phyloP scores from a whole-genome alignment of 805 yeast genomes.

The Jamesozyma piceae region DNA sequence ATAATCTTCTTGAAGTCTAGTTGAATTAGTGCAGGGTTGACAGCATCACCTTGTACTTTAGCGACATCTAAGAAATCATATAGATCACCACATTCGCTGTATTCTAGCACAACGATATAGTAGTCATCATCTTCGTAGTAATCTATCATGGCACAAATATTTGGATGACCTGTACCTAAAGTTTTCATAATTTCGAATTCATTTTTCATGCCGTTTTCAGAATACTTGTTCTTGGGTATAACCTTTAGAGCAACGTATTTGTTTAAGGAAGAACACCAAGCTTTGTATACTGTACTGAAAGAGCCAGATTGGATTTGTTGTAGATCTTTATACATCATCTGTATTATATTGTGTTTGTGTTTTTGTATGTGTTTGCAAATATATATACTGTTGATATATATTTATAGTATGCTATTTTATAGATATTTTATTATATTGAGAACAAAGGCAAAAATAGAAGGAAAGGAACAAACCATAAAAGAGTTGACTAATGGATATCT shows the following conservation, averaged over 20 bases:
- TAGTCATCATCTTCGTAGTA: slow-evolving; percentile 45
- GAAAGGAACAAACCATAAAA: not conserved
- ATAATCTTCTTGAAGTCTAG: slow-evolving; percentile 33
- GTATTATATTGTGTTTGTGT: not conserved
- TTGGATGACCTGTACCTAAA: slow-evolving; percentile 36
- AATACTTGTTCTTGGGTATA: slow-evolving; percentile 16
- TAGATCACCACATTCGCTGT: slow-evolving; percentile 56
- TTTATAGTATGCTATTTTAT: too few species aligned
- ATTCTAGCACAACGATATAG: slow-evolving; percentile 54
- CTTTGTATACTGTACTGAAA: slow-evolving; percentile 28
- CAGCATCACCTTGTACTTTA: slow-evolving; percentile 10
- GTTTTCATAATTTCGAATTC: slow-evolving; percentile 31
- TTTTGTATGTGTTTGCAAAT: too few species aligned
- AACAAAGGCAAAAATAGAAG: too few species aligned
- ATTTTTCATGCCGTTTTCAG: slow-evolving; percentile 11
- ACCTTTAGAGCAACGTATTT: slow-evolving; percentile 26
- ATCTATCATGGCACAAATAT: slow-evolving; percentile 51
- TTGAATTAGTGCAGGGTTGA: slow-evolving; percentile 9
- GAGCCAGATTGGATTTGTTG: slow-evolving; percentile 26
- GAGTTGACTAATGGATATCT: too few species aligned
- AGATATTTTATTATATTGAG: too few species aligned
- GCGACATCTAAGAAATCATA: slow-evolving; percentile 40
- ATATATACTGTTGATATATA: too few species aligned
- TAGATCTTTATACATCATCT: slow-evolving; percentile 11
- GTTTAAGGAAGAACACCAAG: slow-evolving; percentile 15